Evolutionary conservation across 495 filamentous ascomycete species (phyloP).

Genomic region (Penicillium malachiteum): DNA sequence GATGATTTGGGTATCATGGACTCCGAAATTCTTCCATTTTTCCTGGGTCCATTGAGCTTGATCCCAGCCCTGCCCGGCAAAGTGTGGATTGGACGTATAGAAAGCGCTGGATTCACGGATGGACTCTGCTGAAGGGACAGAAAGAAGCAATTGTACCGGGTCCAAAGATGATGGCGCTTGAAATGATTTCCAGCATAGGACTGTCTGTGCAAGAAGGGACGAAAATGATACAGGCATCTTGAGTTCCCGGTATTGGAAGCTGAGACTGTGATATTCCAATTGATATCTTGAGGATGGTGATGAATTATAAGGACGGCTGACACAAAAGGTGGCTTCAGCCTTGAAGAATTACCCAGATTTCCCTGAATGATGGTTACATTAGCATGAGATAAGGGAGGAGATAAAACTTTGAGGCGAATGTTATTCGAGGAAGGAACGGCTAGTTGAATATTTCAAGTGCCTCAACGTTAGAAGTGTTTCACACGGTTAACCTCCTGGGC

Average conservation of each 20-base stretch:
- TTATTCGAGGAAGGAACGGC: too few species aligned
- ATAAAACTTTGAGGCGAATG: too few species aligned
- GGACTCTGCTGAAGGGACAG: not conserved
- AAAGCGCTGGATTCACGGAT: constrained; percentile 62
- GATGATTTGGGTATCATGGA: constrained; percentile 74
- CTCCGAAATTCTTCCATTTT: constrained; percentile 68
- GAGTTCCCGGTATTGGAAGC: not conserved
- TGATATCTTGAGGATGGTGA: too few species aligned
- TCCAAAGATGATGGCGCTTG: not conserved
- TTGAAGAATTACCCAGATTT: too few species aligned
- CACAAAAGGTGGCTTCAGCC: not conserved
- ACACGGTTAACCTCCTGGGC: too few species aligned
- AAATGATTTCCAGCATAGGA: not conserved
- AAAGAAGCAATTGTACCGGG: not conserved
- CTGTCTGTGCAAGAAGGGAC: not conserved
- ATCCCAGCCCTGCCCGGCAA: constrained; percentile 72
- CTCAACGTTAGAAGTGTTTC: too few species aligned
- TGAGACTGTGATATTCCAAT: not conserved
- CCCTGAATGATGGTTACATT: too few species aligned
- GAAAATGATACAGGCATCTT: not conserved
- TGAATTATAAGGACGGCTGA: too few species aligned
- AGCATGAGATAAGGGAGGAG: too few species aligned
- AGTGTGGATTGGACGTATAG: constrained; percentile 74
- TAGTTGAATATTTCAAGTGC: too few species aligned
- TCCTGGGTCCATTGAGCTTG: constrained; percentile 74